Conservation (phyloP, 2,329 filamentous ascomycete genomes). For the Paraphoma sp. region DNA sequence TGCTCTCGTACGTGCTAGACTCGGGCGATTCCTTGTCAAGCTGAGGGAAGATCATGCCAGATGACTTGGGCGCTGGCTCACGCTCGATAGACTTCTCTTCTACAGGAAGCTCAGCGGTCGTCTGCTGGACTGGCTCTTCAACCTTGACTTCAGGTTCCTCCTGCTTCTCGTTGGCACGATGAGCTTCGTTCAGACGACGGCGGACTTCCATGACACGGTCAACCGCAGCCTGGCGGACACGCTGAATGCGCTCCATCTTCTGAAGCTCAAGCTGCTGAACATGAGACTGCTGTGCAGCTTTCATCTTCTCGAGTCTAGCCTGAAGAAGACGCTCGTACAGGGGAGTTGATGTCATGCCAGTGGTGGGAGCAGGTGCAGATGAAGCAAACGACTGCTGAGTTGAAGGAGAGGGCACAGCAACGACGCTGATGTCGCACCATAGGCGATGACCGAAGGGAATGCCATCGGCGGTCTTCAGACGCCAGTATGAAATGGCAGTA, state of each 20-base stretch:
- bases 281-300: constrained; percentile 22
- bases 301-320: constrained; percentile 31
- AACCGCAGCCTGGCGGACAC: constrained; percentile 45
- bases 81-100: constrained; percentile 39
- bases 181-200: constrained; percentile 44
- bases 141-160: constrained; percentile 39
- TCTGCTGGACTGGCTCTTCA: constrained; percentile 18
- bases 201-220: constrained; percentile 40
- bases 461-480: constrained; percentile 81
- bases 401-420: constrained; percentile 24
- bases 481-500: constrained; percentile 94
- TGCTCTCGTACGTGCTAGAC: constrained; percentile 76
- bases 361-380: constrained; percentile 19
- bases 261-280: constrained; percentile 30
- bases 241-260: constrained; percentile 37
- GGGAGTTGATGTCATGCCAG: constrained; percentile 14
- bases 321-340: constrained; percentile 34
- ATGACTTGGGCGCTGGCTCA: constrained; percentile 26
- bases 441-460: constrained; percentile 88
- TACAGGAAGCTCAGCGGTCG: constrained; percentile 37
- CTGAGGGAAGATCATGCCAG: constrained; percentile 94
- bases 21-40: constrained; percentile 91
- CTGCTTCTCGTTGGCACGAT: constrained; percentile 22
- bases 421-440: constrained; percentile 89
- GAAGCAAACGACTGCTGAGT: neutral